phyloP scores from a whole-genome alignment of 257 asterid species.

The Capsicum chinense region DNA sequence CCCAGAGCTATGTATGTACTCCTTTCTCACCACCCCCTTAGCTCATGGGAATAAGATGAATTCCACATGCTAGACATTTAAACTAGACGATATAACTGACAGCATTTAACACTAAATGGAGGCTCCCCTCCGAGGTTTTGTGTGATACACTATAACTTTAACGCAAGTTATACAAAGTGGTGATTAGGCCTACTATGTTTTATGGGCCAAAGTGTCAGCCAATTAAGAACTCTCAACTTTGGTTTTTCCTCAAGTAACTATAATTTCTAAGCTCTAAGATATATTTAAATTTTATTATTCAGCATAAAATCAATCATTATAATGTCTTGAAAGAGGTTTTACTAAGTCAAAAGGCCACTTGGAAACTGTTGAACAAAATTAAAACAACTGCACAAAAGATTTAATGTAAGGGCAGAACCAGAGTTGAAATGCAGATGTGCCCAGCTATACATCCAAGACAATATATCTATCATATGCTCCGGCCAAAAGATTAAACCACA shows the following conservation, averaged over 20 bases:
- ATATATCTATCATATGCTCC: neutral
- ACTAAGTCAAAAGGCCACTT: neutral
- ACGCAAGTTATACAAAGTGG: too few species aligned
- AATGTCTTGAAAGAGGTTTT: constrained; percentile 19
- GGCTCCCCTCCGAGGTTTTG: too few species aligned
- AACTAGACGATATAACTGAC: neutral
- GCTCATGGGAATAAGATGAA: neutral
- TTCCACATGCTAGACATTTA: neutral
- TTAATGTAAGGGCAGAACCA: neutral
- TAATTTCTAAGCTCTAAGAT: neutral
- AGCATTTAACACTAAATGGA: neutral
- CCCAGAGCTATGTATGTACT: neutral
- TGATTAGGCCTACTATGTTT: too few species aligned
- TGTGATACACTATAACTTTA: too few species aligned
- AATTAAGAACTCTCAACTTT: neutral
- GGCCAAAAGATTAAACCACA: neutral
- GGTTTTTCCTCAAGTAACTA: neutral
- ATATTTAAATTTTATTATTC: neutral
- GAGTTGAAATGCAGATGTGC: neutral
- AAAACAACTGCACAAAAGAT: neutral
- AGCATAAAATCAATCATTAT: neutral
- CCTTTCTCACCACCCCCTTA: constrained; percentile 1
- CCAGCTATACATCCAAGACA: neutral
- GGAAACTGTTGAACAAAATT: neutral
- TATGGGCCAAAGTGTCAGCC: too few species aligned